phyloP scores from a whole-genome alignment of 768 basidiomycete species.

The Calocybe gangraenosa region DNA sequence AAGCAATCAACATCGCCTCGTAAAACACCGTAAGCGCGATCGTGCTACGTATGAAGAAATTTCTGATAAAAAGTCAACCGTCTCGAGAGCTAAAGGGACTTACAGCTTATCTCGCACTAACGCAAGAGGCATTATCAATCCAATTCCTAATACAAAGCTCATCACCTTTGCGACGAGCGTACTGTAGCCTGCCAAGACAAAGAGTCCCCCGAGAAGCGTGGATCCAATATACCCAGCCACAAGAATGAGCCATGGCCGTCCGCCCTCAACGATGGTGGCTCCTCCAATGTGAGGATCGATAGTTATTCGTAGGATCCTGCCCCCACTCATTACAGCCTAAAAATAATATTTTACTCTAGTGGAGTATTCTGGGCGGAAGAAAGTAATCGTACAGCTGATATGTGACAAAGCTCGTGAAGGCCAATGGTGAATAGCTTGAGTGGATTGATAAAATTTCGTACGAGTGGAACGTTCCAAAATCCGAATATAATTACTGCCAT shows the following conservation, averaged over 20 bases:
- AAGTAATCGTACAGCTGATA: conserved; percentile 54
- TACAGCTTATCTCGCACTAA: conserved; percentile 90
- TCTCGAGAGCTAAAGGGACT: conserved; percentile 25
- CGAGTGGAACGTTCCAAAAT: conserved; percentile 83
- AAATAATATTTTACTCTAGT: conserved; percentile 1
- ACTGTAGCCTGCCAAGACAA: conserved; percentile 82
- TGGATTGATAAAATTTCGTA: conserved; percentile 74
- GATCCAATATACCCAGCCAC: conserved; percentile 82
- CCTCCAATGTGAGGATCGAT: conserved; percentile 85
- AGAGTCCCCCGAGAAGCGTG: conserved; percentile 75
- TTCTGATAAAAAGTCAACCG: background rate
- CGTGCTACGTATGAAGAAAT: conserved; percentile 47
- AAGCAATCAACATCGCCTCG: conserved; percentile 83
- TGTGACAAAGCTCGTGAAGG: conserved; percentile 86
- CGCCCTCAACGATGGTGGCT: conserved; percentile 73
- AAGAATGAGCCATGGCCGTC: conserved; percentile 66
- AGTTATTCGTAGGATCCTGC: conserved; percentile 71
- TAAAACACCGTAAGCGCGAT: conserved; percentile 78
- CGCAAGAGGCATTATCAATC: conserved; percentile 78
- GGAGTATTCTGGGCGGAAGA: background rate
- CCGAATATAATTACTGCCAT: conserved; percentile 86
- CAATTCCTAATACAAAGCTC: conserved; percentile 87
- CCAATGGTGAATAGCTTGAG: conserved; percentile 87
- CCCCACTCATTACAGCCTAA: conserved; percentile 77
- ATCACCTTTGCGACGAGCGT: conserved; percentile 89